Conservation (phyloP, 768 basidiomycete genomes). For the Suillus paluster region DNA sequence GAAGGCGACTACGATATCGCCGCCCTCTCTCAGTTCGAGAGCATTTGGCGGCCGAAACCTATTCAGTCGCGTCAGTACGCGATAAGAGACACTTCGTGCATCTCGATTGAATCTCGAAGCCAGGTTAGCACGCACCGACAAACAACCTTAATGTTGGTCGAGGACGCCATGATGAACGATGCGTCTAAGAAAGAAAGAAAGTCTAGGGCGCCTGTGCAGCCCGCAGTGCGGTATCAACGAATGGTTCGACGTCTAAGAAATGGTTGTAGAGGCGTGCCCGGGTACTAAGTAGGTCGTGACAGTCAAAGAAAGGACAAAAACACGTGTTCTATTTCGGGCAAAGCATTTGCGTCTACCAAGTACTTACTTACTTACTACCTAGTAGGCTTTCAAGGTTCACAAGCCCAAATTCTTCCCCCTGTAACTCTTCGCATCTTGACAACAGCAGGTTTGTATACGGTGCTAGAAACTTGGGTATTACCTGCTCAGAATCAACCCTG, state of each 20-base stretch:
- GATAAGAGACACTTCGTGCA: constrained; percentile 6
- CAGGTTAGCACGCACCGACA: constrained; percentile 77
- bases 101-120: constrained; percentile 15
- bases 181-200: constrained; percentile 21
- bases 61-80: constrained; percentile 13
- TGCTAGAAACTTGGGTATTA: neutral
- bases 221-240: constrained; percentile 22
- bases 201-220: constrained; percentile 19
- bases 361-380: no score
- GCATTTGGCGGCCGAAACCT: constrained; percentile 97
- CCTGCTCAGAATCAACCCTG: neutral
- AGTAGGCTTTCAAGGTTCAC: neutral
- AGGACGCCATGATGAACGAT: constrained; percentile 64
- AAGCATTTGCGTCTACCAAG: neutral
- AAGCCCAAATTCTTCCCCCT: neutral
- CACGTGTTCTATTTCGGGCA: constrained; percentile 24
- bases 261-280: constrained; percentile 11
- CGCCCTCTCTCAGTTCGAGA: constrained; percentile 85
- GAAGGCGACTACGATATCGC: constrained; percentile 89
- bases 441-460: no score
- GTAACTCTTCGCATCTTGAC: neutral
- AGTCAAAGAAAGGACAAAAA: constrained; percentile 7
- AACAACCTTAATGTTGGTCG: constrained; percentile 96
- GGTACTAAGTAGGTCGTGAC: neutral
- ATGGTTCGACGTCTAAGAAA: constrained; percentile 6